Base-by-base conservation (phyloP, 1,139 yeast genomes). In the Suhomyces kunorum region DNA sequence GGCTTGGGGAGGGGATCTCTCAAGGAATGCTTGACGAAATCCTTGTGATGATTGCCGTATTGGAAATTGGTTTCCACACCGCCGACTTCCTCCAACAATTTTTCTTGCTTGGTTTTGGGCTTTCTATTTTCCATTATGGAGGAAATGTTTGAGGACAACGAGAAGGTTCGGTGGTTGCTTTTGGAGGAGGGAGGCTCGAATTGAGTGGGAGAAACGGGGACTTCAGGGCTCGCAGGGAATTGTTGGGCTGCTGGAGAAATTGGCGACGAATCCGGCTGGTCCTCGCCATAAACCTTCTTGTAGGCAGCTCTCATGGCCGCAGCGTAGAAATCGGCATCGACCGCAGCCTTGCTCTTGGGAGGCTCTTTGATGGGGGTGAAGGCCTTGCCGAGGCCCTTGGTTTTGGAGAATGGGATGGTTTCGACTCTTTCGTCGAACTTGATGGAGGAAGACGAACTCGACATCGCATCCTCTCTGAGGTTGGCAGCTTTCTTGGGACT, bases 241-340 rank as follows among this genome's bases (percentile, higher is more conserved):
- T 27, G 13, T 8, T 20, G 32, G 4, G 30, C 20, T 6, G 26
- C 19, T 18, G 20, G 23, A 8, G 36, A 16, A 18, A 17, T 3
- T n/a, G 32, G 29, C 9, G 40, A 28, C 12, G 16, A 15, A 7
- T 33, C 32, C 9, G 27, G 28, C 13, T 25, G 36, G 25, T 32
- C 33, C 22, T 56, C 56, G 2, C 75, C 76, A 43, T 68, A 69
- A 1, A 71, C 75, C 42, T 60, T 66, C 40, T 64, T 63, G 53
- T 63, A 59, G 1, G 76, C 76, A 1, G 66, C 75, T 42, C 61
- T 56, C 61, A 69, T 56, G 1, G 76, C 76, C 26, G 65, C 66
- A 8, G 61, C 61, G 45, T 69, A 71, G 33, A 65, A 44, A 11
- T 51, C 56, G 6, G 48, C 47, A 12, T 41, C 47, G 5, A 40